Evolutionary conservation across 2,329 filamentous ascomycete species (phyloP).

Genomic region (Lasiodiplodia citricola): DNA sequence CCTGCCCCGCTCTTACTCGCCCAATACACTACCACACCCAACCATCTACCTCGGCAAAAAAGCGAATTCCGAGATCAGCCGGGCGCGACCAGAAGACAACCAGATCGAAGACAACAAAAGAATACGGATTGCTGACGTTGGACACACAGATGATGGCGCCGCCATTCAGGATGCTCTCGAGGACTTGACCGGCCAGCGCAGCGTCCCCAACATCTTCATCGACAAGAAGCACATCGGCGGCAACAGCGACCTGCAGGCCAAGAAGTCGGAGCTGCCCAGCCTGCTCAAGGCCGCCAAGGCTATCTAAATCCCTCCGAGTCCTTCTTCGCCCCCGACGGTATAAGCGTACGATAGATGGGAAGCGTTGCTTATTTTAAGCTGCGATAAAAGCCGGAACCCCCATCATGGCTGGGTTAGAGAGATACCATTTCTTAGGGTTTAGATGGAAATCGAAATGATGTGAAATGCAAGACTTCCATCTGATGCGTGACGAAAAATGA

Average conservation of each 20-base stretch:
- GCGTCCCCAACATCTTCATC: constrained; percentile 97
- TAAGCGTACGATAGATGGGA: neutral
- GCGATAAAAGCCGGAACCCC: neutral
- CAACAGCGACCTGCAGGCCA: constrained; percentile 83
- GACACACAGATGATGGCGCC: constrained; percentile 72
- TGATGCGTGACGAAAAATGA: neutral
- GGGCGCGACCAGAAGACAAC: neutral
- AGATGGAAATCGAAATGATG: constrained; percentile 10
- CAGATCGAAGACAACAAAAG: neutral
- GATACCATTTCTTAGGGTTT: constrained; percentile 9
- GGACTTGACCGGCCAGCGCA: constrained; percentile 80
- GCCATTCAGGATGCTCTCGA: constrained; percentile 83
- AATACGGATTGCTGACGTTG: constrained; percentile 30
- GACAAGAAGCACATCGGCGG: constrained; percentile 89
- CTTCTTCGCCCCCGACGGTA: too few species aligned
- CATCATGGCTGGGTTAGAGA: neutral
- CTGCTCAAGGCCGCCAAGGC: constrained; percentile 70
- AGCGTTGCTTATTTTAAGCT: neutral
- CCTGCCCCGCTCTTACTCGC: too few species aligned
- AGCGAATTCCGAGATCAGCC: neutral
- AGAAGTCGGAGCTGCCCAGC: constrained; percentile 66
- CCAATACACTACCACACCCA: neutral
- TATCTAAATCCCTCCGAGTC: constrained; percentile 50
- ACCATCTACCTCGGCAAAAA: neutral
- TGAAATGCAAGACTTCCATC: neutral